Evolutionary conservation across 1,139 yeast species (phyloP).

Genomic region (Kodamaea anthophila): DNA sequence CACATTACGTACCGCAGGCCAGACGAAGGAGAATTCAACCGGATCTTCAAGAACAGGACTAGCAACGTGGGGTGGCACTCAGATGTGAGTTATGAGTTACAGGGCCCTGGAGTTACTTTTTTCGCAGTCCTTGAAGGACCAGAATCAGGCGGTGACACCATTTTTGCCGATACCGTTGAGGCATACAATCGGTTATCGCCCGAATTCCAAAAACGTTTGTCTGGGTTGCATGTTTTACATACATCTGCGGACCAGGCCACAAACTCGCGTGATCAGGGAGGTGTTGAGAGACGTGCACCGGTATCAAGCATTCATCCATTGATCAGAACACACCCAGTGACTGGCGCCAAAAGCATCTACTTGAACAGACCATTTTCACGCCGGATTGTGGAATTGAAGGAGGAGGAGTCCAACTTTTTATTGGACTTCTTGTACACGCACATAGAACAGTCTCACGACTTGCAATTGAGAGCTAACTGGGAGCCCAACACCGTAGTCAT

Average conservation of each 20-base stretch:
- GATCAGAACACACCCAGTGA: constrained; percentile 53
- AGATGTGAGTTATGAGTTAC: constrained; percentile 35
- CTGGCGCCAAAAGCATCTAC: constrained; percentile 45
- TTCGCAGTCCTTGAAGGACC: constrained; percentile 36
- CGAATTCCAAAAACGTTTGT: constrained; percentile 20
- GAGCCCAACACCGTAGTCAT: constrained; percentile 51
- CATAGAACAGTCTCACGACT: constrained; percentile 43
- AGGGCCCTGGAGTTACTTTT: constrained; percentile 34
- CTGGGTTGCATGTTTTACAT: constrained; percentile 23
- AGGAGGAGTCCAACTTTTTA: constrained; percentile 48
- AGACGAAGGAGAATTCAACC: constrained; percentile 19
- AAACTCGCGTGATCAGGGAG: constrained; percentile 31
- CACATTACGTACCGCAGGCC: constrained; percentile 29
- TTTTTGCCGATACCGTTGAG: constrained; percentile 23
- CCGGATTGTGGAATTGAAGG: constrained; percentile 48
- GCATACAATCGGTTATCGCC: constrained; percentile 25
- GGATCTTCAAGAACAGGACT: constrained; percentile 18
- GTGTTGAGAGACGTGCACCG: constrained; percentile 38
- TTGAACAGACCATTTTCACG: constrained; percentile 53
- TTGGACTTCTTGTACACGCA: constrained; percentile 45
- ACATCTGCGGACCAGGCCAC: constrained; percentile 22
- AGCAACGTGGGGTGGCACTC: constrained; percentile 37
- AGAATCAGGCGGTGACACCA: constrained; percentile 35
- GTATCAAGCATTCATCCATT: constrained; percentile 48
- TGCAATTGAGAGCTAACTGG: constrained; percentile 55